Evolutionary conservation across 2,329 filamentous ascomycete genomes (phyloP).

Genomic region (Talaromyces funiculosus): DNA sequence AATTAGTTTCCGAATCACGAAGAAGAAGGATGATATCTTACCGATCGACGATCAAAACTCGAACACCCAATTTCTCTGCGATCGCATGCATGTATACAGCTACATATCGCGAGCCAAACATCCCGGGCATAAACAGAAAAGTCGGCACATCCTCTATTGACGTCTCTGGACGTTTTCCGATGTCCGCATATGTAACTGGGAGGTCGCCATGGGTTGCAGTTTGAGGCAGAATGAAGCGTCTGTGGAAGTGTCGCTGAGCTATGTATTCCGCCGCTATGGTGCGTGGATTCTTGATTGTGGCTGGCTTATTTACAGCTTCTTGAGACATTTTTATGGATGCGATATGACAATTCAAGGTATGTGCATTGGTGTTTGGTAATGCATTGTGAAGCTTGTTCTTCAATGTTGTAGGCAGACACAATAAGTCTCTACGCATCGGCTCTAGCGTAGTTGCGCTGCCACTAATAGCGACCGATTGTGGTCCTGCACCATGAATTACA

Average conservation of each 20-base stretch:
- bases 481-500: neutral
- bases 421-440: neutral
- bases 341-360: neutral
- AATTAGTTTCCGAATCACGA: neutral
- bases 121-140: constrained; percentile 23
- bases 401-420: neutral
- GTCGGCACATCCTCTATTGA: constrained; percentile 6
- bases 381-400: neutral
- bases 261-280: constrained; percentile 13
- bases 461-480: neutral
- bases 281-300: neutral
- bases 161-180: constrained; percentile 13
- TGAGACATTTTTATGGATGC: neutral
- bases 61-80: constrained; percentile 21
- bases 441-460: neutral
- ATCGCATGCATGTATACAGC: constrained; percentile 20
- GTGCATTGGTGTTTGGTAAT: neutral
- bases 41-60: constrained; percentile 23
- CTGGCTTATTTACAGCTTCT: neutral
- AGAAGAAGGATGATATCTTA: neutral
- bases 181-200: constrained; percentile 21
- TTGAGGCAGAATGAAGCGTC: constrained; percentile 16
- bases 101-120: constrained; percentile 24
- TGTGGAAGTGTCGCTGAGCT: constrained; percentile 20
- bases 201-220: constrained; percentile 17